Base-by-base conservation (phyloP, 164 flowering plant genomes). In the Dillenia suffruticosa region DNA sequence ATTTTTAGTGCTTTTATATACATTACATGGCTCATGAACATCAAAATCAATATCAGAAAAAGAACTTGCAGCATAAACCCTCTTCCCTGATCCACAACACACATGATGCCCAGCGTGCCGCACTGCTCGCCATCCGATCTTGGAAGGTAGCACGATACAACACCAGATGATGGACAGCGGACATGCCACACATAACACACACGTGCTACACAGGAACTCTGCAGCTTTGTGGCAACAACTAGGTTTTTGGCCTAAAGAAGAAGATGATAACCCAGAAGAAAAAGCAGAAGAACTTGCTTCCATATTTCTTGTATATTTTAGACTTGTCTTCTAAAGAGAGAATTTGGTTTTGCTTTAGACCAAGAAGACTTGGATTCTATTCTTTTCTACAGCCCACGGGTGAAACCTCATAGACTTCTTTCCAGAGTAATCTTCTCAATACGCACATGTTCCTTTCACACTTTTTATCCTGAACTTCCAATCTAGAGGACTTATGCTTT, bases 141-240 rank as follows among this genome's bases (percentile, higher is more conserved):
- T 65, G 68, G 78, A 78, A 0, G 84, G 84, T 26, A 71, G 56
- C 59, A 68, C 72, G 62, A 78, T 48, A 70, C 74, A 73, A 44
- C 75, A 70, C 74, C 78, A 78, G 1, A 64, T 50, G 44, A 72
- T 2, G 9, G 76, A 54, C 12, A 78, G 62, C 10, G 84, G 84
- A 63, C 84, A 81, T 12, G 48, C 74, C 13, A 81, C 59, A 56
- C 82, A 77, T 44, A 73, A 70, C 5, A 68, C 19, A 24, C 84
- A 77, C 12, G 60, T 71, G 24, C 77, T 67, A 59, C 74, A 64
- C 5, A 58, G 56, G 53, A 71, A 77, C 62, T 77, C 77, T 2
- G 40, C 16, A n/a, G 45, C 63, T 40, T 68, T 70, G 2, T 64
- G 8, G 59, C 61, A 59, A 61, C 66, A 66, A 11, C 51, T 50